Base-by-base conservation (phyloP, 805 yeast species). In the Sporopachydermia quercuum region DNA sequence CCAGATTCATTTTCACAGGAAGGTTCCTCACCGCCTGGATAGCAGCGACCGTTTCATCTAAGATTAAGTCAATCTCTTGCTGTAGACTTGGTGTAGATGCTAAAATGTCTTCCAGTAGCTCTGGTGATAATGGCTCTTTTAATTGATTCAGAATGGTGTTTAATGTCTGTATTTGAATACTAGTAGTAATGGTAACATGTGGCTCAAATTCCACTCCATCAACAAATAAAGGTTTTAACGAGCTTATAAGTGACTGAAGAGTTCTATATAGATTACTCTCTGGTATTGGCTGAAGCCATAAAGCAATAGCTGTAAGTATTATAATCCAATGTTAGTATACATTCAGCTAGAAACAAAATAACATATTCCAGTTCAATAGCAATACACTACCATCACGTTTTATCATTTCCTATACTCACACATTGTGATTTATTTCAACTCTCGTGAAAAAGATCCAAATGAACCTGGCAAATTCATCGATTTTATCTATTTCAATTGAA, bases 261-360 rank as follows among this genome's bases (percentile, higher is more conserved):
- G 73, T 71, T 38, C 76, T 82, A 48, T 70, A 55, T 16, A 77
- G 58, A 23, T 67, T 66, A 3, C 77, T 57, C 37, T 68, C 69
- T 15, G 61, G 61, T 40, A 63, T 70, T 2, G 94, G 94, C 53
- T 78, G 74, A 36, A 78, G 73, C 94, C 94, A 82, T 39, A 82
- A 62, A 42, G 91, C 76, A 38, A 76, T 68, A 17, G 66, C 66
- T 66, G 30, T 8, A n/a, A n/a, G n/a, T n/a, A n/a, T n/a, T n/a
- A n/a, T n/a, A n/a, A n/a, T n/a, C n/a, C n/a, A n/a, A n/a, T n/a
- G n/a, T n/a, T n/a, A n/a, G n/a, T n/a, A n/a, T n/a, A n/a, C n/a
- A n/a, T n/a, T 57, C 18, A 61, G 60, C 1, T 36, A 36, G 3
- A n/a, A n/a, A n/a, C n/a, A n/a, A n/a, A n/a, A n/a, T n/a, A n/a